Evolutionary conservation across 2,329 filamentous ascomycete species (phyloP).

Genomic region (Nemania sp.): DNA sequence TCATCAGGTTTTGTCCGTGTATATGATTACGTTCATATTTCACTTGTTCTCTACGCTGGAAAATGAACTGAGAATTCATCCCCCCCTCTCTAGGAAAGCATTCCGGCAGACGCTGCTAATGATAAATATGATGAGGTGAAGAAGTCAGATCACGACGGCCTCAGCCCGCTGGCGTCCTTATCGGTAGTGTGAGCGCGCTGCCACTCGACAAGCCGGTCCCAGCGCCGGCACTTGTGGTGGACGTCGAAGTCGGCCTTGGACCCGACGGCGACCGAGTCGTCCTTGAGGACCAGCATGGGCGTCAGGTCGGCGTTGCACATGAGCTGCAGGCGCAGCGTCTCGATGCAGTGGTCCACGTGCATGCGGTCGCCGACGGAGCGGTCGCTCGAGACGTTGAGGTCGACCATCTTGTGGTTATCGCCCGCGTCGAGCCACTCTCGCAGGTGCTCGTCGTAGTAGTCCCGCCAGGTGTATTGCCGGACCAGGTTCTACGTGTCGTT

Average conservation of each 20-base stretch:
- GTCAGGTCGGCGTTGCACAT: slow-evolving; percentile 18
- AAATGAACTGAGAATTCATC: no score
- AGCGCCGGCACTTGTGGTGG: slow-evolving; percentile 14
- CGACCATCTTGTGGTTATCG: neutral
- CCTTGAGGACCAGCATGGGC: slow-evolving; percentile 8
- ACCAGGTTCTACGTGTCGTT: slow-evolving; percentile 8
- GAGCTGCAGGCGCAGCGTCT: slow-evolving; percentile 14
- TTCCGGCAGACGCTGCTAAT: no score
- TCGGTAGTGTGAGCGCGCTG: slow-evolving; percentile 2
- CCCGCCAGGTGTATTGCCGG: slow-evolving; percentile 14
- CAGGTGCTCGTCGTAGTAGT: slow-evolving; percentile 9
- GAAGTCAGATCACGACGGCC: neutral
- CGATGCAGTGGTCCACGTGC: slow-evolving; percentile 22
- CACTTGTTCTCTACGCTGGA: no score
- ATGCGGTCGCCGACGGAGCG: slow-evolving; percentile 8
- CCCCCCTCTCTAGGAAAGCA: no score
- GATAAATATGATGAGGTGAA: no score
- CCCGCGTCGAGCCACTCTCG: neutral
- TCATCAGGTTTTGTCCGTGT: no score
- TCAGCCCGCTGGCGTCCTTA: neutral
- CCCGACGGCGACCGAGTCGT: neutral
- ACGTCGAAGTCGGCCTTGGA: slow-evolving; percentile 15
- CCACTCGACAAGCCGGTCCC: slow-evolving; percentile 7
- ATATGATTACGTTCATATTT: no score
- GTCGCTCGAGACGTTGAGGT: slow-evolving; percentile 2